Percentiles rank a stretch among this genome's conserved stretches.
These are phyloP conservation scores for Sporodiniella umbellata DNA, from an alignment of 371 early-diverging fungal species.

Conservation along the genomic window DNA sequence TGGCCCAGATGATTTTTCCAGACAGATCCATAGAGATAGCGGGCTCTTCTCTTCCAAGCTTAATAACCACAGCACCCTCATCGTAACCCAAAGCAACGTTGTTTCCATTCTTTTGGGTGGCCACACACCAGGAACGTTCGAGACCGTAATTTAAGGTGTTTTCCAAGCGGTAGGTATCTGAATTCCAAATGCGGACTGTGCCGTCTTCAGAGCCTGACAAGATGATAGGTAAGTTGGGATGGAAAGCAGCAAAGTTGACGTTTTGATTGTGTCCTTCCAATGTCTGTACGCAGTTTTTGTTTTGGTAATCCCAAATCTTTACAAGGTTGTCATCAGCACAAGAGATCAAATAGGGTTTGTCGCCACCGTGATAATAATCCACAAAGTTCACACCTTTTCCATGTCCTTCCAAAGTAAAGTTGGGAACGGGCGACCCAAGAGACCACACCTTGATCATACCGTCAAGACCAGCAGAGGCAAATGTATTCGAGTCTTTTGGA, in stretches of 20 bases:
- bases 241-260: slow-evolving; percentile 93
- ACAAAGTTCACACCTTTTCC: slow-evolving; percentile 94
- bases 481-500: slow-evolving; percentile 96
- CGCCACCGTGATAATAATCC: slow-evolving; percentile 93
- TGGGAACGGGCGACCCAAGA: slow-evolving; percentile 78
- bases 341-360: slow-evolving; percentile 92
- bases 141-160: slow-evolving; percentile 95
- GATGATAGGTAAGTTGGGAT: slow-evolving; percentile 97
- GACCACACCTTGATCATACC: slow-evolving; percentile 93
- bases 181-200: slow-evolving; percentile 95
- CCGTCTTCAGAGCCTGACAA: slow-evolving; percentile 98
- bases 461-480: slow-evolving; percentile 94
- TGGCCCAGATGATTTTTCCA: slow-evolving; percentile 98
- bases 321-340: slow-evolving; percentile 88
- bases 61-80: slow-evolving; percentile 92
- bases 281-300: slow-evolving; percentile 96
- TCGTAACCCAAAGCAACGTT: slow-evolving; percentile 94
- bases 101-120: slow-evolving; percentile 83
- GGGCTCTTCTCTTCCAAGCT: slow-evolving; percentile 95
- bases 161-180: slow-evolving; percentile 93
- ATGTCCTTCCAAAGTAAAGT: slow-evolving; percentile 94
- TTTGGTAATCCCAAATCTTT: slow-evolving; percentile 99
- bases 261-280: slow-evolving; percentile 98
- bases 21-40: slow-evolving; percentile 94
- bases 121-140: slow-evolving; percentile 95